These are phyloP conservation scores for Zopfia rhizophila DNA, from an alignment of 2,329 filamentous ascomycete genomes.

Conservation along the genomic window DNA sequence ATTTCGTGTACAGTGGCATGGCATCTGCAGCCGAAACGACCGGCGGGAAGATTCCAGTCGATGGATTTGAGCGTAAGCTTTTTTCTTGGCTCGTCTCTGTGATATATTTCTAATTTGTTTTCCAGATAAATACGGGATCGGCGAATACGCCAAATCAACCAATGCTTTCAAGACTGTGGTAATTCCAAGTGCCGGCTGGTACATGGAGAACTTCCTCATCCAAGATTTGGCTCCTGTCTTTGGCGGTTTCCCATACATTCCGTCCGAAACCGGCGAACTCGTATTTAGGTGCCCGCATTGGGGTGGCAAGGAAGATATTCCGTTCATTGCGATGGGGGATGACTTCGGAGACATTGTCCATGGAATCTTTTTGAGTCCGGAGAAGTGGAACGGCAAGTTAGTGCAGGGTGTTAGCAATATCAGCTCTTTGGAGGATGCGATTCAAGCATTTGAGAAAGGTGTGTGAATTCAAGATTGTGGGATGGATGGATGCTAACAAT, in stretches of 20 bases:
- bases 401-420: conserved; percentile 54
- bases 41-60: conserved; percentile 21
- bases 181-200: conserved; percentile 55
- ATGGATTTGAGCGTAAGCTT: conserved; percentile 31
- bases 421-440: conserved; percentile 40
- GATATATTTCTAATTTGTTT: background rate
- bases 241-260: conserved; percentile 54
- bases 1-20: conserved; percentile 33
- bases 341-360: conserved; percentile 61
- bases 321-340: conserved; percentile 53
- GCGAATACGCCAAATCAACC: conserved; percentile 49
- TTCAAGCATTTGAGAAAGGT: conserved; percentile 49
- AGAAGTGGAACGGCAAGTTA: conserved; percentile 48
- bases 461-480: conserved; percentile 1
- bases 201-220: conserved; percentile 55
- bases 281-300: conserved; percentile 52
- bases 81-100: background rate
- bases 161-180: conserved; percentile 48
- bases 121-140: conserved; percentile 53
- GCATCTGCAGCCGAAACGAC: conserved; percentile 26
- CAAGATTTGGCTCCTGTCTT: conserved; percentile 48
- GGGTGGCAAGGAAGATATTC: conserved; percentile 54
- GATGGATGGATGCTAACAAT: background rate
- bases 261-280: conserved; percentile 50
- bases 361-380: conserved; percentile 55